phyloP scores from a whole-genome alignment of 108 stramenopile species.

The Cyclostephanos tholiformis region DNA sequence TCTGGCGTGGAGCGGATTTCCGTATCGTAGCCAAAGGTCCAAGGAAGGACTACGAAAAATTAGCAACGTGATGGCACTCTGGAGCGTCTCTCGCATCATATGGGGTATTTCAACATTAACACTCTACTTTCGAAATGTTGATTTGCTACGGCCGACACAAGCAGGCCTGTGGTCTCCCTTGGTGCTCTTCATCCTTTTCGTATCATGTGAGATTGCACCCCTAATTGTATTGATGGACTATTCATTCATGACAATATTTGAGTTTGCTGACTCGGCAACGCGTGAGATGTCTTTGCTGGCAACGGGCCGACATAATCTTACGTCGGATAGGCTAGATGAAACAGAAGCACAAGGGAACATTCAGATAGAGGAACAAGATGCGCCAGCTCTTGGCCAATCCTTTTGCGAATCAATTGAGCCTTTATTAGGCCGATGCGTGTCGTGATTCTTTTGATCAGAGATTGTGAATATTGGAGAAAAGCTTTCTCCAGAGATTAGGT shows the following conservation, averaged over 20 bases:
- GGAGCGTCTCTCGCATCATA: constrained; percentile 58
- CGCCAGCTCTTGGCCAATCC: background rate
- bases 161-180: constrained; percentile 70
- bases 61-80: constrained; percentile 56
- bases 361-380: constrained; percentile 13
- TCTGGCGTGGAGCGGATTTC: constrained; percentile 72
- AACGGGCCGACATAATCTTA: constrained; percentile 17
- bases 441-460: constrained; percentile 2
- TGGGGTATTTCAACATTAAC: constrained; percentile 67
- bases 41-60: constrained; percentile 50
- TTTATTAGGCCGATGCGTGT: constrained; percentile 6
- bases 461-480: background rate
- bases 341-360: background rate
- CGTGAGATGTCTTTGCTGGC: constrained; percentile 40
- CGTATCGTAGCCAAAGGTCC: constrained; percentile 49
- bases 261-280: constrained; percentile 38
- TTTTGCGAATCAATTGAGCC: constrained; percentile 1
- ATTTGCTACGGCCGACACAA: constrained; percentile 54
- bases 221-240: constrained; percentile 71
- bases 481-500: background rate
- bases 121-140: constrained; percentile 60
- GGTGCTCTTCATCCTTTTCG: constrained; percentile 56
- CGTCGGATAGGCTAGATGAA: background rate
- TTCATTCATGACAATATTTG: constrained; percentile 53
- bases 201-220: constrained; percentile 71